Evolutionary conservation across 73 alveolate genomes (phyloP), one percentile per base, ranked within the genome.

Genomic region (Blepharisma japonicum): DNA sequence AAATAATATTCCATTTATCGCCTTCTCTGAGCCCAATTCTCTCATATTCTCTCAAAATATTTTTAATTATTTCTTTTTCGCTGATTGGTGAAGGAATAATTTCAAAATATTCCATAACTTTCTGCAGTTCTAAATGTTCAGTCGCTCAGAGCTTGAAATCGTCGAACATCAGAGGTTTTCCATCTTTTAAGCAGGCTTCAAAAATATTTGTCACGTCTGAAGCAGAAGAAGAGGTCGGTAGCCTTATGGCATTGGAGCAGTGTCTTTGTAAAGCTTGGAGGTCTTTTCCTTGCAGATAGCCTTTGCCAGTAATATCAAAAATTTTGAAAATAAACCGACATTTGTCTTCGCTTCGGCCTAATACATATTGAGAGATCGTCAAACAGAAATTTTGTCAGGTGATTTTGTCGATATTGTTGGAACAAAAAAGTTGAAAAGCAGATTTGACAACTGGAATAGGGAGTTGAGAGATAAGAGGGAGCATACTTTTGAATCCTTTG

Each of bases 31-130:
- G 18, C 45, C 25, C 20, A 14, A 14, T 61, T n/a, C 49, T 61
- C 23, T 61, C 23, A 14, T 14, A n/a, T 25, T 67, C 55, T 71
- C 21, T 7, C 7, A 83, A 46, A 51, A 88, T 71, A 38, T 80
- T 87, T 20, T 50, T 50, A 1, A 87, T 78, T 9, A 77, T 78
- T 55, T 87, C 79, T 39, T 87, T 68, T 71, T 90, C 96, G 55
- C 86, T 87, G 1, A 56, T 76, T 27, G 94, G 94, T 6, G 90
- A 78, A 48, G 96, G 96, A 5, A 90, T 79, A 21, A 90, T 49
- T 68, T 87, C 94, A 80, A 90, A 90, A 20, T n/a, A 39, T 18
- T 14, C 23, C 74, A 61, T 14, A 61, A 39, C 74, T 61, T 61
- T 14, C 86, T 81, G 80, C 50, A 86, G 71, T 25, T 86, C 81